Percentiles rank a stretch among this genome's conserved stretches.
Evolutionary conservation across 192 early-diverging fungal species (phyloP).

Genomic region (Coemansia pectinata): DNA sequence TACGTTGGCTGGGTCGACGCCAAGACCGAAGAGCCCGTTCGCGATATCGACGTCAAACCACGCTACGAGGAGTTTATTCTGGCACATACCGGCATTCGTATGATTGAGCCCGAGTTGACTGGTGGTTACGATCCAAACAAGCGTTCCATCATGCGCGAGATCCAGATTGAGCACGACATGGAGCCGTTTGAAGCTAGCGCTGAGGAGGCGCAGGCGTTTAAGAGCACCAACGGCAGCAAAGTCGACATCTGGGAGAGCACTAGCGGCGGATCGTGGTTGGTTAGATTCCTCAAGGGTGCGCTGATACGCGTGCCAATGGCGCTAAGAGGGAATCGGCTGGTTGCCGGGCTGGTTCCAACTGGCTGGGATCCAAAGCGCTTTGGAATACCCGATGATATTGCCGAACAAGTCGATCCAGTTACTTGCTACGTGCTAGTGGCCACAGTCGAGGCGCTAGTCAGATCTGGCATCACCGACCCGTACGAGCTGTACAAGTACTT

Average conservation of each 20-base stretch:
- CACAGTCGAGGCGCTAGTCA: conserved; percentile 87
- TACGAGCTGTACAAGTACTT: conserved; percentile 97
- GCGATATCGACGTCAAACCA: conserved; percentile 82
- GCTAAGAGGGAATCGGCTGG: conserved; percentile 73
- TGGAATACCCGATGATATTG: conserved; percentile 90
- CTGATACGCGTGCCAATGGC: conserved; percentile 88
- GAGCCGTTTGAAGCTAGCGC: conserved; percentile 82
- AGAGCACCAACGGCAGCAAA: conserved; percentile 76
- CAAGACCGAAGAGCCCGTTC: conserved; percentile 77
- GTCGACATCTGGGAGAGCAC: conserved; percentile 59
- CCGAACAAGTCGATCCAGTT: conserved; percentile 84
- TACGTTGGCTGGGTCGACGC: conserved; percentile 84
- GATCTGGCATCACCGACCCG: conserved; percentile 91
- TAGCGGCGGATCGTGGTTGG: conserved; percentile 71
- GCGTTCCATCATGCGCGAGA: conserved; percentile 83
- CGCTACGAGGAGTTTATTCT: conserved; percentile 88
- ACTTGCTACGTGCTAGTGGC: conserved; percentile 86
- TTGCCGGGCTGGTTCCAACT: conserved; percentile 90
- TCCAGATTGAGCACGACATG: conserved; percentile 83
- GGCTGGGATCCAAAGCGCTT: conserved; percentile 90
- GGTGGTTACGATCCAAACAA: conserved; percentile 83
- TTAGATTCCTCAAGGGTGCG: conserved; percentile 84
- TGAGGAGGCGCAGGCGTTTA: conserved; percentile 87
- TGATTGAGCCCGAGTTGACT: conserved; percentile 81
- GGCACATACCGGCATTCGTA: conserved; percentile 60